A percentile compares a stretch with the other conserved stretches of the same genome.
Conservation (phyloP, 2,329 filamentous ascomycete species). For the Sclerotinia glacialis region DNA sequence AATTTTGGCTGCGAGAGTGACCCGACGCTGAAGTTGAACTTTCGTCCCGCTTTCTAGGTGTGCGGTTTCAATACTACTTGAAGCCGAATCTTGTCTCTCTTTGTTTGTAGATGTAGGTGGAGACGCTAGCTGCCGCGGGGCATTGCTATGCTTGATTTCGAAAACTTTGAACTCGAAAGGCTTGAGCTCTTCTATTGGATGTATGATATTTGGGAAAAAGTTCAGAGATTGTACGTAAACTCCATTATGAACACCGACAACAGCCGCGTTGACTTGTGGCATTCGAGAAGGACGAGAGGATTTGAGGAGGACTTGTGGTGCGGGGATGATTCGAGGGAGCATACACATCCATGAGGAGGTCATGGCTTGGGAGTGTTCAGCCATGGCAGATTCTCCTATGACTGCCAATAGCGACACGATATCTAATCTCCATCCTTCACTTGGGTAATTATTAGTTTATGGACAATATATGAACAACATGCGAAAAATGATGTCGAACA, state of each 20-base stretch:
- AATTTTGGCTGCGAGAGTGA: slow-evolving; percentile 27
- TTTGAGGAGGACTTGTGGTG: slow-evolving; percentile 60
- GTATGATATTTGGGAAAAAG: slow-evolving; percentile 61
- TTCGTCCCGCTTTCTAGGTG: slow-evolving; percentile 21
- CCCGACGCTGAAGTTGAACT: slow-evolving; percentile 19
- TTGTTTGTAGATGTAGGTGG: slow-evolving; percentile 6
- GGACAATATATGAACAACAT: neutral
- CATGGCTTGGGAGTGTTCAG: slow-evolving; percentile 56
- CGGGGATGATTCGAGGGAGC: slow-evolving; percentile 59
- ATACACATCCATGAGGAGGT: slow-evolving; percentile 57
- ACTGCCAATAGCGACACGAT: slow-evolving; percentile 62
- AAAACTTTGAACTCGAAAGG: slow-evolving; percentile 50
- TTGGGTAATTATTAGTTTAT: slow-evolving; percentile 12
- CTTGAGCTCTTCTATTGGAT: slow-evolving; percentile 50
- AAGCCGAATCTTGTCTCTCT: slow-evolving; percentile 1
- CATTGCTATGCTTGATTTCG: slow-evolving; percentile 46
- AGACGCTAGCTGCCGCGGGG: neutral
- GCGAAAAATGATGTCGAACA: neutral
- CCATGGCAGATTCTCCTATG: slow-evolving; percentile 59
- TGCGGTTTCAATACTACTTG: slow-evolving; percentile 9
- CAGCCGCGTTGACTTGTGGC: slow-evolving; percentile 52
- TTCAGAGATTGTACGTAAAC: slow-evolving; percentile 54
- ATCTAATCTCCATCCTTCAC: slow-evolving; percentile 53
- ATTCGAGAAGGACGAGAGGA: slow-evolving; percentile 54
- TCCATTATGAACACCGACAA: slow-evolving; percentile 58